Base-by-base conservation (phyloP, 2,329 filamentous ascomycete genomes). In the Monosporascus sp. region DNA sequence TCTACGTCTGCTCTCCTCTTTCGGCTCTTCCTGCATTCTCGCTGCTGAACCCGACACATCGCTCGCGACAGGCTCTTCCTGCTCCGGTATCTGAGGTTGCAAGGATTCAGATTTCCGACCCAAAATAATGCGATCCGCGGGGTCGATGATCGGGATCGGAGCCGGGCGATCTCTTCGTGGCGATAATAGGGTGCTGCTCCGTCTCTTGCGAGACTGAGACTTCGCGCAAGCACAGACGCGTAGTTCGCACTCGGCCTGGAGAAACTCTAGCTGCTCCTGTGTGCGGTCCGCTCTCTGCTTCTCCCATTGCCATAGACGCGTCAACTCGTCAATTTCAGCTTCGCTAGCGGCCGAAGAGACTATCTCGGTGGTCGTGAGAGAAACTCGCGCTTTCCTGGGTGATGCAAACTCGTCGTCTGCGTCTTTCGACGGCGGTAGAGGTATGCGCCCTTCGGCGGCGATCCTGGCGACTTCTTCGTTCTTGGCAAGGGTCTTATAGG, bases 381-480 rank as follows among this genome's bases (percentile, higher is more conserved):
- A 75, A 27, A 75, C 68, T 20, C 78, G 72, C 37, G 72, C 65
- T 61, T 82, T 85, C 56, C 75, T 77, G 2, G 85, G 84, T 1
- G 84, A 85, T 2, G 76, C 77, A 59, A 86, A 82, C 55, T 87
- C 82, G 54, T 85, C 83, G 36, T 82, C 75, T 15, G 78, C 75
- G 14, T 75, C 62, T 31, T 71, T 72, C 0, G 70, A 58, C 6
- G 70, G 66, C 2, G 87, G 86, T 14, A 90, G 72, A 3, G 87
- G 84, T 51, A 90, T 80, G 45, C 77, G 80, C 18, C 86, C 86
- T 65, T 90, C 86, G 22, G 86, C 84, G 3, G 88, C 86, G 50
- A 90, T 85, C 48, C 84, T 80, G 20, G 85, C 81, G 24, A 90
- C 80, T 65, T 90, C 86, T 62, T 90, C 86, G 61, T 88, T 87